These are phyloP conservation scores for Brassica cretica DNA, from an alignment of 345 rosid genomes.

Conservation along the genomic window DNA sequence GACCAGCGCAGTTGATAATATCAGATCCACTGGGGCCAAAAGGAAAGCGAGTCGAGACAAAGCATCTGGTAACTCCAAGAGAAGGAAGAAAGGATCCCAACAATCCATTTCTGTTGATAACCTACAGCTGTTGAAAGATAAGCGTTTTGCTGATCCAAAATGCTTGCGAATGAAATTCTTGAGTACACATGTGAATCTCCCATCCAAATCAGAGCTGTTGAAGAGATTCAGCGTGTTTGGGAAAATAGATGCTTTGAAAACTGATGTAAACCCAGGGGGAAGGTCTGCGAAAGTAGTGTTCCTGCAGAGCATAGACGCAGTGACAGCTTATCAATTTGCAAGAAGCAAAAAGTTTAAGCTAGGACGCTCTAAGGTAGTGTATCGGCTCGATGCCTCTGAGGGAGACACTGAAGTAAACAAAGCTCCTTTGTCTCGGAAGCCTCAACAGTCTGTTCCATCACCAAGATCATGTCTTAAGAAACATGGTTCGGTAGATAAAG, in stretches of 20 bases:
- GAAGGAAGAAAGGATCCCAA: constrained; percentile 24
- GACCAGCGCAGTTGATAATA: constrained; percentile 1
- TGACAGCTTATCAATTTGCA: constrained; percentile 39
- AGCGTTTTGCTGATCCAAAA: constrained; percentile 26
- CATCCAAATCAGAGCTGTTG: constrained; percentile 36
- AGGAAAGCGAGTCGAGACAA: constrained; percentile 24
- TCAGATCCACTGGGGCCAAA: constrained; percentile 26
- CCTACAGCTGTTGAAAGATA: constrained; percentile 33
- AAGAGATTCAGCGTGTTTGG: constrained; percentile 41
- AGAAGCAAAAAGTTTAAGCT: constrained; percentile 37
- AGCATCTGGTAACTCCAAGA: constrained; percentile 22
- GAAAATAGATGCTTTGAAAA: constrained; percentile 35
- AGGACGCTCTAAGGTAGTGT: constrained; percentile 27
- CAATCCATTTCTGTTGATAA: constrained; percentile 18
- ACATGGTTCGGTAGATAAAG: constrained; percentile 8
- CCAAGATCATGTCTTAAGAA: constrained; percentile 33
- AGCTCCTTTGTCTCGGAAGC: neutral
- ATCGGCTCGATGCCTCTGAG: constrained; percentile 22
- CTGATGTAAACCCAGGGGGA: constrained; percentile 18
- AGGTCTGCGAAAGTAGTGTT: constrained; percentile 34
- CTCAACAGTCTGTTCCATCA: neutral
- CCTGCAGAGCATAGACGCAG: constrained; percentile 39
- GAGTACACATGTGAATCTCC: constrained; percentile 21
- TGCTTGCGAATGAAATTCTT: constrained; percentile 39
- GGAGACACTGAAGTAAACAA: constrained; percentile 9